Evolutionary conservation across 164 flowering plant species (phyloP), one percentile per base, ranked within the genome.

Genomic region (Vitis vinifera): DNA sequence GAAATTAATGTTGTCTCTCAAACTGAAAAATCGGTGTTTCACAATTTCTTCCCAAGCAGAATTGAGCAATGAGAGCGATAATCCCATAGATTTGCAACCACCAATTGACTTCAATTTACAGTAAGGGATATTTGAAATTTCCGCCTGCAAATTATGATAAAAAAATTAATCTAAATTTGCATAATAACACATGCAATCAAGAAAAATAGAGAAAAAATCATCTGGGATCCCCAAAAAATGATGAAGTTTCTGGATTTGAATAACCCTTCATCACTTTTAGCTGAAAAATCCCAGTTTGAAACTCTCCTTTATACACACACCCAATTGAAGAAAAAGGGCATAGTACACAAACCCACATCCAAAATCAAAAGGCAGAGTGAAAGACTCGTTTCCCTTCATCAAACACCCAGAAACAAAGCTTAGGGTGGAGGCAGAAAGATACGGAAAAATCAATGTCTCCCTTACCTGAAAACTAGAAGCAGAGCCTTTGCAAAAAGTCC

Each of bases 1-100:
- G 52, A 67, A 69, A 67, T 17, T 62, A 62, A 69, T 68, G 68
- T 53, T 65, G 63, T 31, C 30, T 17, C 67, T 59, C 62, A 62
- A 67, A 62, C 48, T 17, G 17, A 74, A 68, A 3, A 75, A n/a
- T 3, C 55, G 62, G 1, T 70, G 75, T 12, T 12, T 60, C 14
- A 71, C 57, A 71, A 76, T 70, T 63, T 72, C 73, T 67, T 77
- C 68, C 84, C 81, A 77, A 71, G 75, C 76, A n/a, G 84, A 79
- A 31, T 14, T 8, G 8, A 81, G 66, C n/a, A 76, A 31, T 9
- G 86, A 83, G 19, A 81, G 62, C n/a, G 81, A 78, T 62, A 81
- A 73, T 1, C 84, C 84, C 81, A 81, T 81, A 59, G 58, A 52
- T 13, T 10, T 50, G 27, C 58, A 51, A 55, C 29, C 44, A 15